phyloP scores from a whole-genome alignment of 2,329 filamentous ascomycete species.

The Fusarium sp. region DNA sequence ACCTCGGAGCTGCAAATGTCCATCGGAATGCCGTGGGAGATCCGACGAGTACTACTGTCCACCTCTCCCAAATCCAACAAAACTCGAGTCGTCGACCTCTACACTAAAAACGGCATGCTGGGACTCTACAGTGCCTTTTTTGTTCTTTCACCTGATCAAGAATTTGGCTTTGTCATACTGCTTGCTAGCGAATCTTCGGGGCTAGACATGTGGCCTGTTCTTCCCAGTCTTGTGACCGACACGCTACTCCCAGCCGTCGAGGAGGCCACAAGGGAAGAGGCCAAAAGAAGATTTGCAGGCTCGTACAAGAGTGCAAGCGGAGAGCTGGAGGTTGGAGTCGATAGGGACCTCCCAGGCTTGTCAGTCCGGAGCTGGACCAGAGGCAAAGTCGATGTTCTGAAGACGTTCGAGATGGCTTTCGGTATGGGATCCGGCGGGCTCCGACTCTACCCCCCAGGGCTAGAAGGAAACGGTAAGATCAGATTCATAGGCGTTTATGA shows the following conservation, averaged over 20 bases:
- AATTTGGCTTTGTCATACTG: constrained; percentile 37
- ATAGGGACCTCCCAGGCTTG: neutral
- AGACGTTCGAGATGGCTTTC: neutral
- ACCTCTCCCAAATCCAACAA: constrained; percentile 35
- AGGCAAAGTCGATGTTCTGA: neutral
- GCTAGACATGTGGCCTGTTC: neutral
- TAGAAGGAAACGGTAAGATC: neutral
- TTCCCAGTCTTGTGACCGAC: neutral
- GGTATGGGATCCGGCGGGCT: neutral
- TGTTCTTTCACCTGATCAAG: constrained; percentile 57
- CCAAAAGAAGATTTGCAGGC: neutral
- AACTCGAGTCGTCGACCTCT: constrained; percentile 55
- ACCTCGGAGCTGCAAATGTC: constrained; percentile 50
- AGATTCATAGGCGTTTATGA: neutral
- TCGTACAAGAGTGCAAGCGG: neutral
- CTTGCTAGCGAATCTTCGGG: constrained; percentile 19
- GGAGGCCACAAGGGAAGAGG: neutral
- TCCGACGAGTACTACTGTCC: constrained; percentile 45
- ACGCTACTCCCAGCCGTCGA: neutral
- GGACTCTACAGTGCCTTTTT: constrained; percentile 53
- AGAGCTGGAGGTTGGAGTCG: neutral
- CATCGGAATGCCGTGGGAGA: constrained; percentile 61
- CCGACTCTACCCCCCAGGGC: neutral
- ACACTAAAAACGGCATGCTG: constrained; percentile 57
- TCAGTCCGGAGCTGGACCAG: constrained; percentile 1